Conservation (phyloP, 306 rosid genomes). For the Fragaria vesca region DNA sequence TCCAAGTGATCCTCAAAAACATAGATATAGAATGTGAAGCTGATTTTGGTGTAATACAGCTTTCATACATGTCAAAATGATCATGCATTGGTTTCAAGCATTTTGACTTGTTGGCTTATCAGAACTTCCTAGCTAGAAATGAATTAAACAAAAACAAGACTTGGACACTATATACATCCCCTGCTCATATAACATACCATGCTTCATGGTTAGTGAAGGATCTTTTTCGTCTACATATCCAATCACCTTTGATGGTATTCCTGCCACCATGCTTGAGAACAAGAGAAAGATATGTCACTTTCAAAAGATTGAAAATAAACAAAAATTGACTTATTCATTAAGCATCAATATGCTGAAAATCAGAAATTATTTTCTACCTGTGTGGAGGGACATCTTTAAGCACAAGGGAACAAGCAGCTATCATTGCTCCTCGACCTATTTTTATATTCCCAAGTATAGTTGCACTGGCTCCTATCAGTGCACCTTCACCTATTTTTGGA, state of each 20-base stretch:
- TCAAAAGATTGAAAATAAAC: slow-evolving; percentile 3
- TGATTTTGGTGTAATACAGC: background rate
- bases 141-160: background rate
- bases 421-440: slow-evolving; percentile 82
- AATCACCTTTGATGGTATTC: slow-evolving; percentile 78
- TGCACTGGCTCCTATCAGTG: slow-evolving; percentile 80
- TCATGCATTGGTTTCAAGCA: background rate
- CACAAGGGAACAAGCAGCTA: slow-evolving; percentile 90
- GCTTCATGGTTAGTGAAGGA: slow-evolving; percentile 94
- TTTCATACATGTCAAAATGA: background rate
- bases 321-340: background rate
- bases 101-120: background rate
- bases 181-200: slow-evolving; percentile 55
- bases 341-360: background rate
- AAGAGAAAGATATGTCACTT: slow-evolving; percentile 13
- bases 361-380: slow-evolving; percentile 44
- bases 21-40: background rate
- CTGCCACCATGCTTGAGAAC: slow-evolving; percentile 75
- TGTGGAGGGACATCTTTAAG: slow-evolving; percentile 73
- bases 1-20: background rate
- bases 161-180: background rate
- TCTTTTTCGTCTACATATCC: slow-evolving; percentile 59
- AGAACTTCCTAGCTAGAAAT: background rate
- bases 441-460: slow-evolving; percentile 83
- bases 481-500: slow-evolving; percentile 93